These are phyloP conservation scores for Combretum micranthum DNA, from an alignment of 345 rosid species.

Conservation along the genomic window DNA sequence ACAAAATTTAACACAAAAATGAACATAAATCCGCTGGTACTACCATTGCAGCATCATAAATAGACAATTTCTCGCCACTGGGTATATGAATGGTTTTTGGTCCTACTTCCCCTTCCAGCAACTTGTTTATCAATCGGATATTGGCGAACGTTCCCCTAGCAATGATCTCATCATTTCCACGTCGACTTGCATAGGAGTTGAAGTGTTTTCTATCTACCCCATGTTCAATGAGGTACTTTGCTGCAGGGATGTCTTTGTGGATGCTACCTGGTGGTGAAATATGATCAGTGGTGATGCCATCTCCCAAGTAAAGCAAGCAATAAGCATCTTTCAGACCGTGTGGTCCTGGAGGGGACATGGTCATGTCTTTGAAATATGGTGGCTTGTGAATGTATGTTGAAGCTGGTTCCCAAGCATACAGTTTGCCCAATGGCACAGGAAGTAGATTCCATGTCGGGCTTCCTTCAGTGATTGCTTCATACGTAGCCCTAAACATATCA, in stretches of 20 bases:
- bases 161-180: slow-evolving; percentile 82
- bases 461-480: slow-evolving; percentile 66
- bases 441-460: slow-evolving; percentile 78
- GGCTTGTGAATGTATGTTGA: slow-evolving; percentile 87
- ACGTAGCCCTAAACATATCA: slow-evolving; percentile 71
- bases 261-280: slow-evolving; percentile 88
- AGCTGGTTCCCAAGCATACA: slow-evolving; percentile 68
- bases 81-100: slow-evolving; percentile 79
- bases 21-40: no score
- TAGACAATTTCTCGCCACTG: slow-evolving; percentile 62
- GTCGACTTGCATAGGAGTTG: slow-evolving; percentile 81
- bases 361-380: slow-evolving; percentile 74
- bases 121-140: slow-evolving; percentile 69
- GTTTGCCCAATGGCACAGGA: slow-evolving; percentile 35
- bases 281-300: slow-evolving; percentile 83
- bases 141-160: slow-evolving; percentile 88
- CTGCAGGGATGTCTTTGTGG: slow-evolving; percentile 76
- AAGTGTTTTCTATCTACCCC: slow-evolving; percentile 59
- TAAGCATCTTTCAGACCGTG: slow-evolving; percentile 75
- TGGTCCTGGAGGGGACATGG: slow-evolving; percentile 63
- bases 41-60: slow-evolving; percentile 74
- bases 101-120: slow-evolving; percentile 74
- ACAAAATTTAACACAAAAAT: no score
- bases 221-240: slow-evolving; percentile 56
- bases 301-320: slow-evolving; percentile 75